Evolutionary conservation across 306 rosid species (phyloP), one percentile per base, ranked within the genome.

Genomic region (Alnus glutinosa): DNA sequence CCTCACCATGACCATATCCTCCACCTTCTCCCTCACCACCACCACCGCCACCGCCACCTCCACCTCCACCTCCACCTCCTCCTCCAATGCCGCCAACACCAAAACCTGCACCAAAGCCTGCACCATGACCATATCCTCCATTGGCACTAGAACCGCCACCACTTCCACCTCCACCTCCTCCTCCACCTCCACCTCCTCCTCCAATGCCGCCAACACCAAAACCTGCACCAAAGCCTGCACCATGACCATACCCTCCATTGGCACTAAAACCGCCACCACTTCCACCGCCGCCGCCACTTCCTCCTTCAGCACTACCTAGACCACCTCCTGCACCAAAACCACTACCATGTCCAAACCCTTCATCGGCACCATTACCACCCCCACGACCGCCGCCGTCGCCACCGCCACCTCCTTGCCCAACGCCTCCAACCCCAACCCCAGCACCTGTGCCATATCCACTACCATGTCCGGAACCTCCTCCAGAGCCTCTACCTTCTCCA

Each of bases 381-480:
- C 78, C 87, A 0, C 74, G 52, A 0, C 88, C 87, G 0, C 83
- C 86, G 0, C 86, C 92, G 0, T 84, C 89, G 0, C 85, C 85
- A 0, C 89, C 0, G 28, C 28, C 88, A 0, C 81, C 80, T 0
- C 85, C 83, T 1, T 81, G 74, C 0, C 74, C 69, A 1, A 49
- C 46, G 1, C 77, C 78, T 16, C 76, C 90, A 4, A 76, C 70
- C 12, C 80, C 64, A 2, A 71, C 75, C 1, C 88, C 79, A 0
- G 14, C 70, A 1, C 91, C 91, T 30, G 11, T 80, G 7, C 92
- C 94, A 77, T 69, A 82, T 7, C 88, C 89, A 47, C 82, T 83
- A 1, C 95, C 91, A 37, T 82, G 76, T 58, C 95, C 91, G 2
- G 76, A 80, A 9, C 96, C 91, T 59, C 58, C 75, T 11, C 84